A percentile compares a stretch with the other conserved stretches of the same genome.
Conservation (phyloP, 208 protist species). For the Trypanosoma melophagium region DNA sequence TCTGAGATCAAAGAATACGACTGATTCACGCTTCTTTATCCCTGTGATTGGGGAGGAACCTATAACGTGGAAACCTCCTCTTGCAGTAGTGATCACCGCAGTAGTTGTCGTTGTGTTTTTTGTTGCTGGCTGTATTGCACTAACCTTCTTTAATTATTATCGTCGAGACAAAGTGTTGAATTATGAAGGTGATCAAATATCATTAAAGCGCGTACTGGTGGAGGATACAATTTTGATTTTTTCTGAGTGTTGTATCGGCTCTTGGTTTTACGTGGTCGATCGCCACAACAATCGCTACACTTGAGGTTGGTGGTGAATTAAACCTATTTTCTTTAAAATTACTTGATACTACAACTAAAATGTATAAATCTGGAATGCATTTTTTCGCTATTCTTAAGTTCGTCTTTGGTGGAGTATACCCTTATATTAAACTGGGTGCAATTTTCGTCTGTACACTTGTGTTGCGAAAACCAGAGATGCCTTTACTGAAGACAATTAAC, state of each 20-base stretch:
- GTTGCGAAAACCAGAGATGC: slow-evolving; percentile 28
- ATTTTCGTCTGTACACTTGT: slow-evolving; percentile 46
- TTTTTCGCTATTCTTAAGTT: slow-evolving; percentile 85
- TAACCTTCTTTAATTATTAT: not conserved
- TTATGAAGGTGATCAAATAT: slow-evolving; percentile 21
- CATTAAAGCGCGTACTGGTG: slow-evolving; percentile 29
- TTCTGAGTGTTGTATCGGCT: slow-evolving; percentile 29
- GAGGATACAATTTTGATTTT: too few relatives aligned
- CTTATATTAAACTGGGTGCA: slow-evolving; percentile 72
- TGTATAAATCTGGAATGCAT: slow-evolving; percentile 85
- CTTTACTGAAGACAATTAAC: slow-evolving; percentile 63
- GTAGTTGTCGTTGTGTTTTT: not conserved
- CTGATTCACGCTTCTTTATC: not conserved
- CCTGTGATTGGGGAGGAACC: not conserved
- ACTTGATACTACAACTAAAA: slow-evolving; percentile 68
- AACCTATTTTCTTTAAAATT: slow-evolving; percentile 84
- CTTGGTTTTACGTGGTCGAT: slow-evolving; percentile 33
- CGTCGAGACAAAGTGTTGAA: not conserved
- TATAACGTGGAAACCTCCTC: not conserved
- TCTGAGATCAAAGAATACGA: not conserved
- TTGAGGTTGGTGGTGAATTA: slow-evolving; percentile 37
- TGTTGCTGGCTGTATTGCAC: slow-evolving; percentile 1
- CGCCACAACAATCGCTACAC: slow-evolving; percentile 8
- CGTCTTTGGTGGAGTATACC: slow-evolving; percentile 93
- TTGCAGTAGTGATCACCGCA: not conserved